phyloP scores from a whole-genome alignment of 2,329 filamentous ascomycete genomes.

The Graphilbum ipis-grandicollis region DNA sequence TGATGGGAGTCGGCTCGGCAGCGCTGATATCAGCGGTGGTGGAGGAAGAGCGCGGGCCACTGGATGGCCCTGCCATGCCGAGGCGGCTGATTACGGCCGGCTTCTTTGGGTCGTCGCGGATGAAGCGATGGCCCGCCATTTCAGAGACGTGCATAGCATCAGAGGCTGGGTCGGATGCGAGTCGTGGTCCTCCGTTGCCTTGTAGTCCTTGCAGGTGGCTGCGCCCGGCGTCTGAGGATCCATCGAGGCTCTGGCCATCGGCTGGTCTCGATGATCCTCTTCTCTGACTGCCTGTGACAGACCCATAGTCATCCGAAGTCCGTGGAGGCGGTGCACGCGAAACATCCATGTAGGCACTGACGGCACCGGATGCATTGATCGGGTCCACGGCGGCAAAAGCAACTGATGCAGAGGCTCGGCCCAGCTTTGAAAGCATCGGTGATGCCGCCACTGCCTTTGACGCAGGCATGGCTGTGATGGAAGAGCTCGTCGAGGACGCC shows the following conservation, averaged over 20 bases:
- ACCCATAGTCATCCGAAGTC: constrained; percentile 20
- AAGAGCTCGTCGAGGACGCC: constrained; percentile 29
- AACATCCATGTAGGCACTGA: constrained; percentile 28
- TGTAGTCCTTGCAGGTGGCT: constrained; percentile 28
- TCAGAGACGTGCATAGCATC: background rate
- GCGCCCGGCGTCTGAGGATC: constrained; percentile 23
- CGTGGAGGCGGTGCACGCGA: constrained; percentile 21
- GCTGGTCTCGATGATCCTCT: constrained; percentile 17
- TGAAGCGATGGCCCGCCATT: background rate
- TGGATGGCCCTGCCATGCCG: constrained; percentile 23
- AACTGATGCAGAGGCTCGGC: constrained; percentile 19
- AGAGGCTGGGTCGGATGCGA: constrained; percentile 1
- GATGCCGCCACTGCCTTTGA: constrained; percentile 24
- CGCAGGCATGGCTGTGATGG: constrained; percentile 26
- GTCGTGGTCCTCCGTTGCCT: constrained; percentile 10
- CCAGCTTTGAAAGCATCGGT: constrained; percentile 24
- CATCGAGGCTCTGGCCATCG: constrained; percentile 26
- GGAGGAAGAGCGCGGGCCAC: constrained; percentile 30
- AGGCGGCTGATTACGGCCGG: constrained; percentile 39
- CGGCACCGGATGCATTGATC: constrained; percentile 29
- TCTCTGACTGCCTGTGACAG: too few species aligned
- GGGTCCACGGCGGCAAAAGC: constrained; percentile 23
- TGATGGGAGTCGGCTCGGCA: constrained; percentile 38
- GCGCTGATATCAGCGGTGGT: constrained; percentile 41
- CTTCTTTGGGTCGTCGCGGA: constrained; percentile 21